Evolutionary conservation across 164 flowering plant species (phyloP), one percentile per base, ranked within the genome.

Genomic region (Dillenia suffruticosa): DNA sequence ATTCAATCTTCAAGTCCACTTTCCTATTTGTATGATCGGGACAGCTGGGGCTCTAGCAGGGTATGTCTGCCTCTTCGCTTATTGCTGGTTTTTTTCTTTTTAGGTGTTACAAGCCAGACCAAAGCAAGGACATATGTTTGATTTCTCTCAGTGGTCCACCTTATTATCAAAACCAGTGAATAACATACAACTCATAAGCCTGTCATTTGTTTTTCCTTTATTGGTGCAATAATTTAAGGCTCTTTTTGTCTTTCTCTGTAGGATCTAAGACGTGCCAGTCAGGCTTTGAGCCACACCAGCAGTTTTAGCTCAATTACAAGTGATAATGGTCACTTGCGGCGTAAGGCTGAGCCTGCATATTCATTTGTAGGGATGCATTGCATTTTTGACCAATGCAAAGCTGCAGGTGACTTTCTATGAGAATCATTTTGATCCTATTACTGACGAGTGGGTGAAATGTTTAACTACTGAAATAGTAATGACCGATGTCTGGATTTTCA

Each of bases 301-400:
- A 93, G 98, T 85, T 82, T 81, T 62, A 77, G 92, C 72, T 91
- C 99, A 51, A 85, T 58, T 73, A 59, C 70, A 48, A 85, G 96
- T 85, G 99, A 95, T 59, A 59, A 52, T 73, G 92, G 84, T 67
- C 84, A 53, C 22, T 82, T 72, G 46, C 78, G 76, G 66, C 86
- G 67, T 51, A 85, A 74, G 68, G 77, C 63, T 56, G 96, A 95
- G 74, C 94, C 86, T 76, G 96, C 96, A 45, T 95, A 92, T 79
- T 89, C 99, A 54, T 95, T 95, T 80, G 91, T 95, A 12, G 99
- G 99, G 69, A 92, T 95, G 99, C 94, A 95, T 71, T 92, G 97
- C 72, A 89, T 95, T 73, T 95, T 95, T 79, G 99, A 95, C 70
- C 89, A 83, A 61, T 87, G 89, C 86, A 89, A 85, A 83, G 82